phyloP scores from a whole-genome alignment of 23 red algal species.

The Pyropia haitanensis region DNA sequence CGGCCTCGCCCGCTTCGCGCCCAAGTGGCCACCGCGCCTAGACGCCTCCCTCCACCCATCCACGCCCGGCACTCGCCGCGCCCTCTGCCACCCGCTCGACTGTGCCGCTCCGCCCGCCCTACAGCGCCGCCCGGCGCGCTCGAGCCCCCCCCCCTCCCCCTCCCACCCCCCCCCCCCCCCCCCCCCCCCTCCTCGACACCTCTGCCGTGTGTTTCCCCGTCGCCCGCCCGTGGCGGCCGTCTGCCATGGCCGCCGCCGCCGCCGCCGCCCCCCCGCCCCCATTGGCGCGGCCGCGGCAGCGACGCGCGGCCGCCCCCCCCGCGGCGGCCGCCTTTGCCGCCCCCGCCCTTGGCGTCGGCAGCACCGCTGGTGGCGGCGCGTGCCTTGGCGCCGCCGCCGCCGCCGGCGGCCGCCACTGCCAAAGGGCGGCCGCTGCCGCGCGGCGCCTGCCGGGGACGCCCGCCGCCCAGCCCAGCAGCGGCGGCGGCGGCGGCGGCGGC shows the following conservation, averaged over 20 bases:
- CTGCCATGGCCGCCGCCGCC: constrained; percentile 4
- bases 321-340: background rate
- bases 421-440: no score
- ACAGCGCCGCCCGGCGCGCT: background rate
- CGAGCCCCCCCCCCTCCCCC: background rate
- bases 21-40: no score
- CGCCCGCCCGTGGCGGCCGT: background rate
- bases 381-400: background rate
- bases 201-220: background rate
- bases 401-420: background rate
- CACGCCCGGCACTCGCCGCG: background rate
- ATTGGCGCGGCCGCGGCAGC: background rate
- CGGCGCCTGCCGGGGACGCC: no score
- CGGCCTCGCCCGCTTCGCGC: no score
- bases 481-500: no score
- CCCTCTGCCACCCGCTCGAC: background rate
- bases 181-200: background rate
- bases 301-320: background rate
- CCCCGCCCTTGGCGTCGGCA: background rate
- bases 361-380: background rate
- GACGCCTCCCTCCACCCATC: no score
- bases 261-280: background rate
- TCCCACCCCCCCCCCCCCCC: background rate
- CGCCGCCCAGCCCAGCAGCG: no score
- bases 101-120: background rate